Base-by-base conservation (phyloP, 441 rosid species). In the Euphorbia corollata region DNA sequence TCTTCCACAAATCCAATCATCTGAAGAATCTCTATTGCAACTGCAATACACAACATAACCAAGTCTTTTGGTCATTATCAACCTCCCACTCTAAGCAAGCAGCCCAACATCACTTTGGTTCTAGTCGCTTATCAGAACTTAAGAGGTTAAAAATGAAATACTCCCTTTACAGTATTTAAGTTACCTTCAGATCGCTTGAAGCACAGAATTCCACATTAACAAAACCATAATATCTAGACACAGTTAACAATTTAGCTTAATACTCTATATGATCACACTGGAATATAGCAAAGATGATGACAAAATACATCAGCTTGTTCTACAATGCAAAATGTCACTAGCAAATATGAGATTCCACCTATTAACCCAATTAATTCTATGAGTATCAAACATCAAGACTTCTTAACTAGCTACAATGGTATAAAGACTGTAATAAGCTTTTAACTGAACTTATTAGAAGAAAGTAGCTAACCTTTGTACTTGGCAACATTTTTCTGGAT, bases 1-100 rank as follows among this genome's bases (percentile, higher is more conserved):
- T 90, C 97, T 55, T 95, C 97, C 10, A 55, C 75, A 77, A 95
- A 95, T 63, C 99, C 99, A 74, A 87, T 73, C 75, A 87, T 43
- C 8, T 67, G 68, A 24, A 95, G 90, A 64, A 95, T 86, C 68
- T 90, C 96, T 80, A 87, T 74, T 50, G 96, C 96, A 73, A 91
- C 98, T 91, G 90, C 67, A 51, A 71, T 73, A 60, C 30, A 75
- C 53, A 54, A 38, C 41, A 36, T 15, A 32, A 12, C 23, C 0
- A 15, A 48, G 63, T 51, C 43, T 41, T 32, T 69, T 13, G 53
- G 1, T 23, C 53, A 2, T 45, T 45, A 12, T 45, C 5, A 15
- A 12, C 4, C 15, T 43, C 12, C 18, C 36, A 22, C 54, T 23
- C 7, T 15, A 0, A 22, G 48, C 43, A 67, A 53, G 50, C 8